These are phyloP conservation scores for Hanseniaspora singularis DNA, from an alignment of 805 yeast genomes.

Conservation along the genomic window DNA sequence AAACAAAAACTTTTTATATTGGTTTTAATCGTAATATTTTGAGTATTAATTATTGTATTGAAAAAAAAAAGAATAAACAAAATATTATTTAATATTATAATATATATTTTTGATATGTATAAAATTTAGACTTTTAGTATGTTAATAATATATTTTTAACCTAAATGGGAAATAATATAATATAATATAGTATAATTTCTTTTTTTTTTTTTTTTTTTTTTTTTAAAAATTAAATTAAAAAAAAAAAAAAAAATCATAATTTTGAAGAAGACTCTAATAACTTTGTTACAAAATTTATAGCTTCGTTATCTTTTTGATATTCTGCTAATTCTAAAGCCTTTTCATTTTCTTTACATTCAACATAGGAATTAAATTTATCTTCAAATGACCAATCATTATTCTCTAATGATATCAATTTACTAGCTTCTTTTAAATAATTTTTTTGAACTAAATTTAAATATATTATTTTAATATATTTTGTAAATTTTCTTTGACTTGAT, in stretches of 20 bases:
- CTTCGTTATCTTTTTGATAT: slow-evolving; percentile 22
- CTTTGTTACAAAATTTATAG: slow-evolving; percentile 5
- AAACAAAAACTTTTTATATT: neutral
- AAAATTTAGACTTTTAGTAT: no score
- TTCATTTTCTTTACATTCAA: slow-evolving; percentile 40
- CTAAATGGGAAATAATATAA: no score
- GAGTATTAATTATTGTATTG: no score
- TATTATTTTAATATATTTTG: slow-evolving; percentile 61
- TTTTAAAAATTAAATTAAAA: neutral
- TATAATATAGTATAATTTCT: no score
- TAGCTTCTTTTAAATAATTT: slow-evolving; percentile 50
- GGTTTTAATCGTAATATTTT: no score
- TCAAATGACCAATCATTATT: slow-evolving; percentile 37
- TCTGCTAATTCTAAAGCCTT: slow-evolving; percentile 33
- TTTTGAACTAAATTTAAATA: slow-evolving; percentile 41
- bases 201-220: neutral
- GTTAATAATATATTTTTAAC: no score
- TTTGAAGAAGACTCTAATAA: neutral
- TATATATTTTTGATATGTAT: no score
- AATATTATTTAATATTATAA: no score
- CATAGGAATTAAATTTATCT: slow-evolving; percentile 39
- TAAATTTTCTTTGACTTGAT: slow-evolving; percentile 43
- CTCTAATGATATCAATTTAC: slow-evolving; percentile 41
- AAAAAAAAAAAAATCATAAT: neutral
- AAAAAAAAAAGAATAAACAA: no score